Evolutionary conservation across 2,329 filamentous ascomycete species (phyloP).

Genomic region (Colletotrichum salicis): DNA sequence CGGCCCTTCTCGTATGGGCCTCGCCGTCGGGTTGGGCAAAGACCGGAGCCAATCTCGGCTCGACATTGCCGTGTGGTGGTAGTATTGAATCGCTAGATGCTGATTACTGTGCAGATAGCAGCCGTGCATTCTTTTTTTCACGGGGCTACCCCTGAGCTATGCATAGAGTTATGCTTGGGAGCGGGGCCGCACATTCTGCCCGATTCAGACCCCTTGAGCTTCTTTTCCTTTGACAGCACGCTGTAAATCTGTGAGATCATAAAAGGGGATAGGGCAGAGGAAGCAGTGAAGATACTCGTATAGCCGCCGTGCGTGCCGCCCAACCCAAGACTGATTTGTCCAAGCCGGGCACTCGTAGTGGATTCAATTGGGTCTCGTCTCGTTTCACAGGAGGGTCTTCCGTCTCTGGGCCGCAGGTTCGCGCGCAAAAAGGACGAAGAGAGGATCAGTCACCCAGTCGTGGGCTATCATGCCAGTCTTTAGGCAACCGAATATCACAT

Average conservation of each 20-base stretch:
- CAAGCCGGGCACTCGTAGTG: not conserved
- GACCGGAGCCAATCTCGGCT: not conserved
- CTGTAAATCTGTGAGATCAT: not conserved
- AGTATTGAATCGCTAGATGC: not conserved
- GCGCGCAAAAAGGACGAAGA: not conserved
- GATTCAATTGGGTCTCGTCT: not conserved
- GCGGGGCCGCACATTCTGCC: not conserved
- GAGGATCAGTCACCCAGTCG: not conserved
- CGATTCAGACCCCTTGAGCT: not conserved
- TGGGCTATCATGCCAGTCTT: not conserved
- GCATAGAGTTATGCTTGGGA: not conserved
- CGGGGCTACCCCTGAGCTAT: not conserved
- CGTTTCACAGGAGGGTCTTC: not conserved
- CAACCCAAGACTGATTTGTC: not conserved
- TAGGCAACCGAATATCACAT: not conserved
- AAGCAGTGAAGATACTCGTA: not conserved
- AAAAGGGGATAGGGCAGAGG: not conserved
- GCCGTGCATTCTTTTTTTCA: not conserved
- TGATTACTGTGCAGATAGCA: not conserved
- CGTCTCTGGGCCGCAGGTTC: not conserved
- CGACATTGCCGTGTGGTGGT: not conserved
- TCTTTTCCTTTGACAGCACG: not conserved
- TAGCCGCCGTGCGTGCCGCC: not conserved
- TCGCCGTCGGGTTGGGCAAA: not conserved
- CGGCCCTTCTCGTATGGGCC: not conserved